Base-by-base conservation (phyloP, 2,329 filamentous ascomycete genomes). In the Moelleriella libera region DNA sequence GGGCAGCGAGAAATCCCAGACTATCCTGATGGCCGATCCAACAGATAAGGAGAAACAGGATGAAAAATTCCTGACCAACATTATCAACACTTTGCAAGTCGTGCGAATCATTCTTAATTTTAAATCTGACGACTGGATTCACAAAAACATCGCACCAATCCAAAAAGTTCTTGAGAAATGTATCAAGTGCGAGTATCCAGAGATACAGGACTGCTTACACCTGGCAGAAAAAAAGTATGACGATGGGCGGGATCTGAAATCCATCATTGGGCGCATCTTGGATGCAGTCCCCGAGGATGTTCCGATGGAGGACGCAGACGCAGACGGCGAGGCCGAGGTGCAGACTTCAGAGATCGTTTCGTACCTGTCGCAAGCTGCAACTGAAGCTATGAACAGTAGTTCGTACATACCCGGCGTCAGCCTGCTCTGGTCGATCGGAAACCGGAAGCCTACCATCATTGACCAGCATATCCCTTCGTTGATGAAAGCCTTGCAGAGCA, bases 41-140 rank as follows among this genome's bases (percentile, higher is more conserved):
- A 62, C 68, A 0, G 78, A 82, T 51, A 80, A 80, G 48, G 83
- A 88, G 45, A 85, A 86, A 57, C 76, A 75, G n/a, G 83, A 89
- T 52, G 85, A 89, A 41, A 88, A 88, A 62, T 88, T 89, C 58
- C 75, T 85, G 41, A 94, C 86, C 1, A 82, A 83, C 52, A 90
- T 95, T 65, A 80, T 98, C 66, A 98, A 98, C 61, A 88, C 89
- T 2, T 74, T 98, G 11, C 89, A 97, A 61, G 85, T 97, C 41
- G 73, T 98, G 50, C 85, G 90, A 44, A 85, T 96, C 50, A 81
- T 98, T 44, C 72, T 97, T 50, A 88, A 92, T 56, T 82, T 83
- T 52, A 94, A 95, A 63, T 72, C 85, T 0, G 83, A 95, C 57
- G 87, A 95, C 3, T 98, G 92, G 92, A 82, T 97, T 39, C 68